Base-by-base conservation (phyloP, 2,329 filamentous ascomycete genomes). In the Fusarium odoratissimum region DNA sequence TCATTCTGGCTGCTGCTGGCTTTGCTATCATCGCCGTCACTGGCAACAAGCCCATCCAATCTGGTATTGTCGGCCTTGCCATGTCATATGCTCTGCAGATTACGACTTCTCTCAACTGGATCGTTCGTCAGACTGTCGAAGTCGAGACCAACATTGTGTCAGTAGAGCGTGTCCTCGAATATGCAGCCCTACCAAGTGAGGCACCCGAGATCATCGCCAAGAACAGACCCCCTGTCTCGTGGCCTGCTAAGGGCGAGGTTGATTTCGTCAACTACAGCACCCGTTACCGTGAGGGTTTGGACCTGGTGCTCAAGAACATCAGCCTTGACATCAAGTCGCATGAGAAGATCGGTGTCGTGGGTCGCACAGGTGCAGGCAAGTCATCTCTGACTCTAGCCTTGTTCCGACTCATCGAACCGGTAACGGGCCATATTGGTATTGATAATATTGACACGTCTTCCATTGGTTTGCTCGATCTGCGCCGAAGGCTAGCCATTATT, bases 61-160 rank as follows among this genome's bases (percentile, higher is more conserved):
- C 91, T 12, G 96, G 96, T 65, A 86, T 91, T 83, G 95, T 98
- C 58, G 97, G 97, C 85, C 86, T 99, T 78, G 91, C 93, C 72
- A 97, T 99, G 95, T 97, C 95, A 51, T 98, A 98, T 83, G 96
- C 95, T 42, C 88, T 99, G 72, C 94, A 98, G 84, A 98, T 99
- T 79, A 99, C 96, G 3, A 93, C 95, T 75, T 97, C 95, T 40
- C 89, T 99, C 78, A 99, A 98, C 86, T 99, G 96, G 96, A 98
- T 99, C 79, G 96, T 99, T 57, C 91, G 97, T 66, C 96, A 99
- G 84, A 98, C 95, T 0, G 96, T 99, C 38, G 97, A 99, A 83
- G 96, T 99, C n/a, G 97, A 99, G 86, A 98, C 95, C n/a, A 99
- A 99, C 83, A 99, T 99, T 79, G 95, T 99, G 49, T 97, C 95